phyloP scores from a whole-genome alignment of 1,139 yeast genomes.

The Zygoascus sp. region DNA sequence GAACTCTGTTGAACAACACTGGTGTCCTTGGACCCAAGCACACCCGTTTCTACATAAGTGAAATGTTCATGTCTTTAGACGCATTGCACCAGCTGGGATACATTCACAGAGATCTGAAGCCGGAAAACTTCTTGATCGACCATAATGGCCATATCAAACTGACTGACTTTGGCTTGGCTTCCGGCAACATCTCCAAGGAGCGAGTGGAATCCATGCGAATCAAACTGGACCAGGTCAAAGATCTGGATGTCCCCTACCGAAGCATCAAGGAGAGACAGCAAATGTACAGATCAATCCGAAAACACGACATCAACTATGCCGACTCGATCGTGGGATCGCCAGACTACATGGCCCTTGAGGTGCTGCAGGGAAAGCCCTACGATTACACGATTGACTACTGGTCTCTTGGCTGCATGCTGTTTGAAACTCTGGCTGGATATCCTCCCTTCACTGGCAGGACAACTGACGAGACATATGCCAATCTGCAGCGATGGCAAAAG shows the following conservation, averaged over 20 bases:
- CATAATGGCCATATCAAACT: slow-evolving; percentile 92
- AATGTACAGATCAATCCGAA: slow-evolving; percentile 70
- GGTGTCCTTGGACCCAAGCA: slow-evolving; percentile 92
- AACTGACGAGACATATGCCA: slow-evolving; percentile 91
- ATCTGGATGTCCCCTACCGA: slow-evolving; percentile 58
- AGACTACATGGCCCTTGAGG: slow-evolving; percentile 98
- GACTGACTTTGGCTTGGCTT: slow-evolving; percentile 96
- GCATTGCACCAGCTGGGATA: slow-evolving; percentile 92
- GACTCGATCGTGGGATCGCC: slow-evolving; percentile 97
- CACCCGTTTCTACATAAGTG: slow-evolving; percentile 90
- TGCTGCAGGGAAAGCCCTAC: slow-evolving; percentile 86
- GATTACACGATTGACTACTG: slow-evolving; percentile 97
- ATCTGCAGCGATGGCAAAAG: slow-evolving; percentile 88
- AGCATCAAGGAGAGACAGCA: slow-evolving; percentile 85
- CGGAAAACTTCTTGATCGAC: slow-evolving; percentile 93
- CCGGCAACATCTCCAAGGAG: slow-evolving; percentile 91
- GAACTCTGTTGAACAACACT: slow-evolving; percentile 89
- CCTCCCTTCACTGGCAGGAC: slow-evolving; percentile 96
- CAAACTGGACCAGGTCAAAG: slow-evolving; percentile 72
- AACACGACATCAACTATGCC: slow-evolving; percentile 68
- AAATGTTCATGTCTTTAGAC: slow-evolving; percentile 93
- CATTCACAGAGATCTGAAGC: slow-evolving; percentile 95
- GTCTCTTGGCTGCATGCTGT: slow-evolving; percentile 95
- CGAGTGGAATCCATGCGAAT: slow-evolving; percentile 90
- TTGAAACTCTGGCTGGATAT: slow-evolving; percentile 88